A percentile compares a stretch with the other conserved stretches of the same genome.
These are phyloP conservation scores for Aspergillus tamarii DNA, from an alignment of 2,329 filamentous ascomycete genomes.

Conservation along the genomic window DNA sequence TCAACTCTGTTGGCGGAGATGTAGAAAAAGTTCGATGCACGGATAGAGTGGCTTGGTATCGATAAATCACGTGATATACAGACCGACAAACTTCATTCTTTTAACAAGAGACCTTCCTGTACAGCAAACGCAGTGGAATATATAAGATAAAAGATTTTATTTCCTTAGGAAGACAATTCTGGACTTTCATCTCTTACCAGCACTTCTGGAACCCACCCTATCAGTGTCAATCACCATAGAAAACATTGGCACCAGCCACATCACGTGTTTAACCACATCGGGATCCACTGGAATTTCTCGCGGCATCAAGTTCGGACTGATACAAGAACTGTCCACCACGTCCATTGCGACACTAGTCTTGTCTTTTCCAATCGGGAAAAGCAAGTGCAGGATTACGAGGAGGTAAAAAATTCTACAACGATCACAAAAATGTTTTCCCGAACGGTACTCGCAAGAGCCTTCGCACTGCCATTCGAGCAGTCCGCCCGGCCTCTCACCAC, in stretches of 20 bases:
- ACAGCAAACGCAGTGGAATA: neutral
- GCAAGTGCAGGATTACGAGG: conserved; percentile 8
- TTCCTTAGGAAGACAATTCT: neutral
- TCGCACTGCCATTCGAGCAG: conserved; percentile 32
- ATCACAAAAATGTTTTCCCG: conserved; percentile 41
- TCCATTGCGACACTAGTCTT: conserved; percentile 13
- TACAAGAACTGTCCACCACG: conserved; percentile 12
- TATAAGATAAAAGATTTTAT: no score
- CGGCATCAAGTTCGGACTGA: conserved; percentile 13
- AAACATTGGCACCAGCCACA: neutral
- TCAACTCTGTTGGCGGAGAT: conserved; percentile 5
- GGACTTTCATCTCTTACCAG: neutral
- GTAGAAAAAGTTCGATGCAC: conserved; percentile 20
- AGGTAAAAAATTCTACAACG: neutral
- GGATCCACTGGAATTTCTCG: conserved; percentile 39
- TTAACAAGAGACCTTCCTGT: neutral
- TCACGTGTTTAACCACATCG: conserved; percentile 38
- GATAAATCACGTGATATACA: conserved; percentile 23
- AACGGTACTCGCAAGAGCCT: conserved; percentile 34
- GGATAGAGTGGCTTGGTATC: conserved; percentile 13
- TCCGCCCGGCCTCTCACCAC: conserved; percentile 20
- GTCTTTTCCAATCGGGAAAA: conserved; percentile 16
- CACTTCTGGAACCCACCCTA: neutral
- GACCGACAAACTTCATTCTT: neutral
- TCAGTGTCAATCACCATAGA: neutral